Evolutionary conservation across 371 early-diverging fungal genomes (phyloP), one percentile per base, ranked within the genome.

Genomic region (Apophysomyces variabilis): DNA sequence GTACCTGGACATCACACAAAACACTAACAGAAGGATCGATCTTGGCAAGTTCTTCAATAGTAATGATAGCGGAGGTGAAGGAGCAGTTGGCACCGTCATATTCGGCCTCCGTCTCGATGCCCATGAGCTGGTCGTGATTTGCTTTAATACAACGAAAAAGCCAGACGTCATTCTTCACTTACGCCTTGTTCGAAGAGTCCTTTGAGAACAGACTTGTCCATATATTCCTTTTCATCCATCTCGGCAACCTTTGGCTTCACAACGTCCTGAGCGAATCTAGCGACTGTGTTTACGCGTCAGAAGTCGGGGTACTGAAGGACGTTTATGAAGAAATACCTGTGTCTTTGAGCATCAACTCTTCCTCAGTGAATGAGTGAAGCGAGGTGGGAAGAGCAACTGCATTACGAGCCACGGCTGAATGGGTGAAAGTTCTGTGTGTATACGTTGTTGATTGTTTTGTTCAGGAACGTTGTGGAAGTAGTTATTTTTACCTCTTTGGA

Each of bases 21-120:
- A 96, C 97, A 75, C 89, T 87, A 68, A 98, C 87, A 26, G 96
- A 92, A 14, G 98, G 96, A 80, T 99, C 99, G 36, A 99, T 85
- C 86, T 96, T 97, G 78, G 98, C 95, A 47, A 99, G 87, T 77
- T 98, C 96, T 81, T 99, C 99, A 66, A 98, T 89, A 39, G 89
- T 91, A 46, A 96, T 70, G 54, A 99, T 95, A 61, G 96, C 97
- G 11, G 96, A 90, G 47, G 92, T 93, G 82, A 98, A 99, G 3
- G 95, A 94, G 21, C 92, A 87, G 57, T 90, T 92, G 47, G 96
- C 71, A 64, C 99, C 99, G 56, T 88, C 92, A 57, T 88, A 88
- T 44, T 96, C 93, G 26, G 85, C 58, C 13, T 88, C 87, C 5
- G 94, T 95, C 82, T 99, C 99, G 65, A 99, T 87, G 38, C 96